Evolutionary conservation across 2,329 filamentous ascomycete genomes (phyloP), one percentile per base, ranked within the genome.

Genomic region (Xylaria sp.): DNA sequence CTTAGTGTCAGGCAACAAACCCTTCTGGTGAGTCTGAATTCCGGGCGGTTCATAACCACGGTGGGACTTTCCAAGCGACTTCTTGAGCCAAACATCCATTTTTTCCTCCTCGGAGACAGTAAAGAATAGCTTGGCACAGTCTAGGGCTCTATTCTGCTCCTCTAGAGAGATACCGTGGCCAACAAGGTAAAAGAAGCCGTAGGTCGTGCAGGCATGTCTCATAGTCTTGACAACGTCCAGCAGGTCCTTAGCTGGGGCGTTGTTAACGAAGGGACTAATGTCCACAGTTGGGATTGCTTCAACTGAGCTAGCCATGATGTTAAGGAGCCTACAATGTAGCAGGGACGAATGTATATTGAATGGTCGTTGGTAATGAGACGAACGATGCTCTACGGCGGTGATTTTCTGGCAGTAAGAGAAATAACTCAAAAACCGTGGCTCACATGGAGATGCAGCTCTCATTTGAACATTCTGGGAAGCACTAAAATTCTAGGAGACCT

Each of bases 181-280:
- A 41, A 74, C 71, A 1, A 78, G 72, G 58, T 78, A 75, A 68
- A 80, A 79, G 71, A 80, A 80, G 25, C 78, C 78, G 55, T 74
- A 76, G 1, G 56, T 72, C 0, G 66, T 70, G 66, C 70, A 76
- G 1, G 78, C 78, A 41, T 77, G 67, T 23, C 74, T 70, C 56
- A 78, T 69, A 8, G 69, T 67, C 5, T 78, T 70, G 9, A 78
- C 75, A n/a, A 77, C 76, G 15, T 68, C 62, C 6, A 60, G 61
- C 33, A 73, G 70, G 15, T 62, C 66, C 36, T 69, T 62, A 13
- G 72, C 72, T 0, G 75, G 69, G 9, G 76, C 56, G 25, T 70
- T 71, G 25, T 73, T 62, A 15, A 74, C 67, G 31, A 75, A 75
- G 4, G 75, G 69, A 55, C 76, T 74, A 41, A 78, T 77, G 33